Evolutionary conservation across 2,329 filamentous ascomycete genomes (phyloP).

Genomic region (Microsporum ferrugineum): DNA sequence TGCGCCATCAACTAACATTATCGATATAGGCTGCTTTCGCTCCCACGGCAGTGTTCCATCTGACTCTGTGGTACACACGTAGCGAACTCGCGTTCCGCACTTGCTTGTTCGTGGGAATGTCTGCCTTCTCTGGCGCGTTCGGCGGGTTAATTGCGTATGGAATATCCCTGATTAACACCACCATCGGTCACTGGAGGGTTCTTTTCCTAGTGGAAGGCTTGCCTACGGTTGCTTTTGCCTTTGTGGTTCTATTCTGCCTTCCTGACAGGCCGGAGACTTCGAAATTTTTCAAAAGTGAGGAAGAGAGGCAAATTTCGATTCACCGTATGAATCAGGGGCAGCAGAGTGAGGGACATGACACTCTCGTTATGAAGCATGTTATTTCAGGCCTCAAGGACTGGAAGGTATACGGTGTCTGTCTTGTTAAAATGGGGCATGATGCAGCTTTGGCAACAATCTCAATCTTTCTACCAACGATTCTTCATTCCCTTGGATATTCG

Average conservation of each 20-base stretch:
- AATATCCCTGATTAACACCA: constrained; percentile 19
- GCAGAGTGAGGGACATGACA: constrained; percentile 12
- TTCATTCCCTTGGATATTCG: constrained; percentile 44
- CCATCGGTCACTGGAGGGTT: constrained; percentile 36
- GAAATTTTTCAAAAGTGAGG: constrained; percentile 12
- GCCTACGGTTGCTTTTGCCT: constrained; percentile 37
- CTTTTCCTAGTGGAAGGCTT: constrained; percentile 43
- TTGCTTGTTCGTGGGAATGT: constrained; percentile 44
- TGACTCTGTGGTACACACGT: constrained; percentile 48
- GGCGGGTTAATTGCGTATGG: constrained; percentile 40
- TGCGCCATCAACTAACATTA: not conserved
- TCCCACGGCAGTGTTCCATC: constrained; percentile 51
- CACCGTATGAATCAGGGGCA: constrained; percentile 13
- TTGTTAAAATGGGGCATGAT: constrained; percentile 15
- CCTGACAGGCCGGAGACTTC: constrained; percentile 30
- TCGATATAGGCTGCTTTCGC: constrained; percentile 45
- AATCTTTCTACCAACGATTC: constrained; percentile 34
- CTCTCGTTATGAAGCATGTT: constrained; percentile 11
- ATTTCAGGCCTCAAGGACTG: constrained; percentile 14
- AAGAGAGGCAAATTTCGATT: constrained; percentile 11
- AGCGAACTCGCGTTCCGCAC: constrained; percentile 45
- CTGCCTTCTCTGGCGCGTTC: constrained; percentile 42
- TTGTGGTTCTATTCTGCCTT: constrained; percentile 33
- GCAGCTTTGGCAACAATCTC: constrained; percentile 27
- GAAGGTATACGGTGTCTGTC: constrained; percentile 11